These are phyloP conservation scores for Ophiostoma sp. DNA, from an alignment of 2,329 filamentous ascomycete species.

Conservation along the genomic window DNA sequence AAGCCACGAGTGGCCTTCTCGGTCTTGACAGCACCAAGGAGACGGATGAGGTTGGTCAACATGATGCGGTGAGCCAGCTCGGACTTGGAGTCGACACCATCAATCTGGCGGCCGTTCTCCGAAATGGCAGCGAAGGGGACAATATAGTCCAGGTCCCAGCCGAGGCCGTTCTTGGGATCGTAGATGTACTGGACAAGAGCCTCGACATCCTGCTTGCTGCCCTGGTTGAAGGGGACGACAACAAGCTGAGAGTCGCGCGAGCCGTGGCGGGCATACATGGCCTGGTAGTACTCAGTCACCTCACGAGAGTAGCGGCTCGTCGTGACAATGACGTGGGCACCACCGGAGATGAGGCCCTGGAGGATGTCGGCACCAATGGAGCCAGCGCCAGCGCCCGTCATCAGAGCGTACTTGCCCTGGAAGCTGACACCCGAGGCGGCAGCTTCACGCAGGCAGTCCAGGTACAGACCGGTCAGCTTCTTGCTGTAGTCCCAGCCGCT, in stretches of 20 bases:
- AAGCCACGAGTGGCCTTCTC: constrained; percentile 87
- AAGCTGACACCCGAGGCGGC: constrained; percentile 87
- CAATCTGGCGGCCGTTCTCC: constrained; percentile 96
- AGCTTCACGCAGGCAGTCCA: constrained; percentile 87
- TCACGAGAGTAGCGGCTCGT: constrained; percentile 95
- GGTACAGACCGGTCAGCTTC: constrained; percentile 89
- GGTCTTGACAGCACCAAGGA: constrained; percentile 85
- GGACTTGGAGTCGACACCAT: constrained; percentile 93
- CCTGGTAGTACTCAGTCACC: constrained; percentile 98
- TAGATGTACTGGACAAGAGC: constrained; percentile 95
- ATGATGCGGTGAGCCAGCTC: constrained; percentile 98
- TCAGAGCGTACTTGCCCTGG: constrained; percentile 91
- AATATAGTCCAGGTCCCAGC: constrained; percentile 96
- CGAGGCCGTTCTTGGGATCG: constrained; percentile 90
- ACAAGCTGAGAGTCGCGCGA: constrained; percentile 94
- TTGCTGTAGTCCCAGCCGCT: constrained; percentile 99
- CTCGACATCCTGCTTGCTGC: constrained; percentile 96
- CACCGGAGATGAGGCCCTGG: constrained; percentile 92
- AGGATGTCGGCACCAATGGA: constrained; percentile 97
- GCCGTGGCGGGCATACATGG: constrained; percentile 94
- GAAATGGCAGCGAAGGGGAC: constrained; percentile 97
- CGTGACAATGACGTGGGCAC: constrained; percentile 94
- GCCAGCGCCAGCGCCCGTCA: constrained; percentile 97
- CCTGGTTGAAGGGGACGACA: constrained; percentile 98
- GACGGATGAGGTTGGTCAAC: constrained; percentile 92